Evolutionary conservation across 2,329 filamentous ascomycete species (phyloP).

Genomic region (Teratosphaeria zuluensis): DNA sequence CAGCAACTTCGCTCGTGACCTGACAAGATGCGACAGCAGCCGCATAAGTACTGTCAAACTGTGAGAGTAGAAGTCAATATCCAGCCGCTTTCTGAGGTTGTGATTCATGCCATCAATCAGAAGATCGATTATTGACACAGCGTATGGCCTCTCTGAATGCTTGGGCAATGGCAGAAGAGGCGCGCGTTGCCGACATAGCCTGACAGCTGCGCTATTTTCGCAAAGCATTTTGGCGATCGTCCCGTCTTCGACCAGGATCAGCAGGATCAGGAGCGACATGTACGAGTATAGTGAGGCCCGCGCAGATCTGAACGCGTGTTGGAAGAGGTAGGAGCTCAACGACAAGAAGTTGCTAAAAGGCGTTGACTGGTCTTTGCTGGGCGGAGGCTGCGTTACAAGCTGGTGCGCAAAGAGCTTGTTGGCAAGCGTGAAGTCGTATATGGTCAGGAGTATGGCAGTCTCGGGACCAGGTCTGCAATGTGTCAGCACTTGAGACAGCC

Average conservation of each 20-base stretch:
- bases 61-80: constrained; percentile 61
- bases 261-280: constrained; percentile 73
- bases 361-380: constrained; percentile 28
- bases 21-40: constrained; percentile 72
- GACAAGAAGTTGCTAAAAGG: constrained; percentile 74
- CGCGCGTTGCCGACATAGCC: constrained; percentile 79
- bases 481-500: constrained; percentile 8
- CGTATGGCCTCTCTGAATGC: constrained; percentile 61
- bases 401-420: constrained; percentile 94
- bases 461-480: constrained; percentile 62
- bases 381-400: constrained; percentile 47
- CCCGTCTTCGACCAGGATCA: constrained; percentile 78
- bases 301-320: constrained; percentile 78
- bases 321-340: constrained; percentile 81
- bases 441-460: constrained; percentile 69
- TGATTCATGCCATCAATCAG: constrained; percentile 89
- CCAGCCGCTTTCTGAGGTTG: constrained; percentile 76
- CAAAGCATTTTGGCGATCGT: constrained; percentile 74
- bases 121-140: constrained; percentile 70
- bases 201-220: constrained; percentile 63
- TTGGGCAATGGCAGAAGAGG: constrained; percentile 67
- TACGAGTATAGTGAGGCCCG: constrained; percentile 76
- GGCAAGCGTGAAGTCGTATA: constrained; percentile 87
- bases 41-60: constrained; percentile 74
- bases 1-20: constrained; percentile 65